Percentiles rank a stretch among this genome's conserved stretches.
These are phyloP conservation scores for Blechomonas ayalai DNA, from an alignment of 208 protist species.

Conservation along the genomic window DNA sequence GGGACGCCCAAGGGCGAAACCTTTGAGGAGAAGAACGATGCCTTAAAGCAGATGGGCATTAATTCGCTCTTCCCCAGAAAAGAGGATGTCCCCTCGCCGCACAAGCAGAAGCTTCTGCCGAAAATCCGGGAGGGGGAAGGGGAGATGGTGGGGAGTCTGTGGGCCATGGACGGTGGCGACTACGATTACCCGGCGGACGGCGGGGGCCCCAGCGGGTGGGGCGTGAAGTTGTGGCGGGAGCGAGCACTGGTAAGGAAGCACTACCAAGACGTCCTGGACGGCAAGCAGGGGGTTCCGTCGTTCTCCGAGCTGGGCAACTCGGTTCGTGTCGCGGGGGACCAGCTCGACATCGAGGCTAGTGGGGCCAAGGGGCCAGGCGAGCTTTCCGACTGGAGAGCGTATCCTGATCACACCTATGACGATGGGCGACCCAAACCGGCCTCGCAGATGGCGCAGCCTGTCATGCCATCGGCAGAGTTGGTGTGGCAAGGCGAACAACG, in stretches of 20 bases:
- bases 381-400: constrained; percentile 60
- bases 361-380: constrained; percentile 49
- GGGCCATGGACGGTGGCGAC: constrained; percentile 82
- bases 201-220: constrained; percentile 75
- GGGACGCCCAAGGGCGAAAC: constrained; percentile 72
- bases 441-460: constrained; percentile 48
- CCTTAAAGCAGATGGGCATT: constrained; percentile 73
- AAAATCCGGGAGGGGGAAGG: constrained; percentile 55
- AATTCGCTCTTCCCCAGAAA: constrained; percentile 52
- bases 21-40: constrained; percentile 83
- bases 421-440: constrained; percentile 51
- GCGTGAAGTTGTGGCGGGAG: constrained; percentile 82
- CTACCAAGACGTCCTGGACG: constrained; percentile 51
- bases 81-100: constrained; percentile 43
- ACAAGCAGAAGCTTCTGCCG: constrained; percentile 54
- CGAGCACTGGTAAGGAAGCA: constrained; percentile 60
- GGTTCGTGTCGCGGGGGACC: constrained; percentile 49
- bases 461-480: constrained; percentile 59
- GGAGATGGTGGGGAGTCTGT: constrained; percentile 70
- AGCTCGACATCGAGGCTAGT: constrained; percentile 82
- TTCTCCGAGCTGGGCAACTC: constrained; percentile 58
- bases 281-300: constrained; percentile 21
- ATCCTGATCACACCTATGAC: constrained; percentile 67
- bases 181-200: constrained; percentile 80
- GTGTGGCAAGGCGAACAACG: constrained; percentile 72